These are phyloP conservation scores for Nasturtium officinale DNA, from an alignment of 345 rosid genomes.

Conservation along the genomic window DNA sequence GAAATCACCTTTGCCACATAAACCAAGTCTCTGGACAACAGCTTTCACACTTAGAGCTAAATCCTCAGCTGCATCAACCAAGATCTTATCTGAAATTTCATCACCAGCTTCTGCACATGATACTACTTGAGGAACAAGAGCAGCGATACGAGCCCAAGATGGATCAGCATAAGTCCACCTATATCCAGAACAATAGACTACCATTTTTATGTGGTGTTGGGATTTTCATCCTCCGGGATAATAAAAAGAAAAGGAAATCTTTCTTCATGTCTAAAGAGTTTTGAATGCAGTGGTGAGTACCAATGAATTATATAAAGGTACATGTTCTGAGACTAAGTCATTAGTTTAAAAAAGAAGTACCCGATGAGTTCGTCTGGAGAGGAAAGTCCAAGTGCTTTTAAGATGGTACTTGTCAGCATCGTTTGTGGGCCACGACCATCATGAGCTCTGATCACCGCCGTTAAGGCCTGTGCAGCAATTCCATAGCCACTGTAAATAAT, in stretches of 20 bases:
- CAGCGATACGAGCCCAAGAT: conserved; percentile 67
- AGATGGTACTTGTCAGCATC: conserved; percentile 62
- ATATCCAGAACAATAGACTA: conserved; percentile 25
- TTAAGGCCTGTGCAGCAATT: conserved; percentile 91
- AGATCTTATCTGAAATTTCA: conserved; percentile 53
- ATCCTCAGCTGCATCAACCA: conserved; percentile 55
- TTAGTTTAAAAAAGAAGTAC: conserved; percentile 32
- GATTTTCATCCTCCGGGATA: neutral
- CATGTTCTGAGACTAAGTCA: neutral
- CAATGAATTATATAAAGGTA: neutral
- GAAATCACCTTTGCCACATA: conserved; percentile 56
- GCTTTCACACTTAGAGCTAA: conserved; percentile 62
- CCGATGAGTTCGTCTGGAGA: conserved; percentile 68
- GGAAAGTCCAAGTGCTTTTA: conserved; percentile 68
- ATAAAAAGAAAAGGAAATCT: neutral
- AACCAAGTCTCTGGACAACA: conserved; percentile 58
- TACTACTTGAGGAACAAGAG: conserved; percentile 61
- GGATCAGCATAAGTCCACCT: conserved; percentile 71
- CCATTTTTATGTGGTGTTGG: neutral
- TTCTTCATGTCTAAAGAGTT: conserved; percentile 15
- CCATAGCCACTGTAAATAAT: conserved; percentile 64
- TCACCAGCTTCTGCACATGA: conserved; percentile 65
- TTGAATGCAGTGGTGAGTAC: conserved; percentile 11
- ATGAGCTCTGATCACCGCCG: conserved; percentile 83
- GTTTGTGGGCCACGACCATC: conserved; percentile 95